Percentiles rank a stretch among this genome's conserved stretches.
Conservation (phyloP, 306 rosid species). For the Malus sylvestris region DNA sequence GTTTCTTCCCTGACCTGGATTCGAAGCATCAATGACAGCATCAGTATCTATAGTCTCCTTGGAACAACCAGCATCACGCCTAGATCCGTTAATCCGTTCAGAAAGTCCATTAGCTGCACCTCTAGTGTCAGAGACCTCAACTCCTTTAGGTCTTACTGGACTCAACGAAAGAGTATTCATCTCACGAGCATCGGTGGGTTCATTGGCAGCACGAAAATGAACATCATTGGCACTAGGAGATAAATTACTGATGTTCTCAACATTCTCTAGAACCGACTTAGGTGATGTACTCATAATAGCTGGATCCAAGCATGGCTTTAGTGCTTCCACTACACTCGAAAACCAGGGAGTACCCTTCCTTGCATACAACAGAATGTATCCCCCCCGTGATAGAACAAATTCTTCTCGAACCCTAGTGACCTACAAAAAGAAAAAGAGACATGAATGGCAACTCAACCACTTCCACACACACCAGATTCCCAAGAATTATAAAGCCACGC, state of each 20-base stretch:
- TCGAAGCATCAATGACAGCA: neutral
- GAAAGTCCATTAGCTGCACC: constrained; percentile 13
- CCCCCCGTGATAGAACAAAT: constrained; percentile 61
- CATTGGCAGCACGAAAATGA: constrained; percentile 10
- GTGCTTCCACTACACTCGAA: constrained; percentile 33
- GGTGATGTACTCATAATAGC: constrained; percentile 44
- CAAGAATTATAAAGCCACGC: neutral
- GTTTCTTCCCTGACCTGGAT: neutral
- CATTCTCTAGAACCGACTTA: constrained; percentile 57
- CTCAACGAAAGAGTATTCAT: neutral
- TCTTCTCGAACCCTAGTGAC: constrained; percentile 53
- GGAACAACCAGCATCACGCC: neutral
- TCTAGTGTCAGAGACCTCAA: constrained; percentile 2
- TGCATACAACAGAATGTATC: constrained; percentile 78
- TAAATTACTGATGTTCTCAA: constrained; percentile 10
- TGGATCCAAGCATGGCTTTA: constrained; percentile 11
- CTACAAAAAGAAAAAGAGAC: constrained; percentile 31
- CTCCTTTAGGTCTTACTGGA: constrained; percentile 13
- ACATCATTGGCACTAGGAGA: constrained; percentile 2
- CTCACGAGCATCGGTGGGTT: constrained; percentile 11
- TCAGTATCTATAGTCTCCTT: constrained; percentile 6
- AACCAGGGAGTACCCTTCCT: constrained; percentile 76
- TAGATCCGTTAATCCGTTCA: neutral
- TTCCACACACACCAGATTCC: neutral
- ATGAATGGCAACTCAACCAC: neutral